Evolutionary conservation across 345 rosid species (phyloP), one percentile per base, ranked within the genome.

Genomic region (Syzygium grande): DNA sequence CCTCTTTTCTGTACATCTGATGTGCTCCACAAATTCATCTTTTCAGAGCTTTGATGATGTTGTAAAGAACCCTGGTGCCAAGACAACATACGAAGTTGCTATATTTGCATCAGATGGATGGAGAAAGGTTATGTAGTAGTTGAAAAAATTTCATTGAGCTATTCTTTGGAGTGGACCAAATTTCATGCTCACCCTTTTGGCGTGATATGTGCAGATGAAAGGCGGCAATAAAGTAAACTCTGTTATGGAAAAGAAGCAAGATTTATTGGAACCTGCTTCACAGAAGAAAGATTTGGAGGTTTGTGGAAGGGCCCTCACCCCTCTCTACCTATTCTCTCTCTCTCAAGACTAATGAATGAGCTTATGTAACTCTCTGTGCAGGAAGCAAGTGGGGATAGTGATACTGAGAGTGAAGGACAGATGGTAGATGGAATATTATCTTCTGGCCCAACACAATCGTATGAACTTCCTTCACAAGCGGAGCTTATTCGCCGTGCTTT

Each of bases 401-500:
- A 92, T 86, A 88, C 92, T 46, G 99, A 94, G 38, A 83, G 73
- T 49, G 96, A 91, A 90, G 94, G 89, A 73, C 92, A 92, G 89
- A 95, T 96, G 98, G 93, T 95, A 84, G 99, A 96, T 89, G 99
- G 96, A 84, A 87, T 94, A 68, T 90, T 96, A 86, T 91, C 99
- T 43, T 91, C 94, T 11, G 93, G 90, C 65, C 87, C 92, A 12
- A 89, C 88, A 87, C 88, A 91, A 73, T 87, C 95, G 15, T 96
- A 91, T 91, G 92, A 92, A 85, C 96, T 96, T 87, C 99, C 98
- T 88, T 96, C 98, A 85, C 99, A 96, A 91, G 98, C 91, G 30
- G 99, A 98, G 89, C 98, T 96, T 88, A 91, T 96, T 77, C 95
- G 84, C 85, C 94, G 92, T 78, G 98, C 98, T 89, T 98, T 98